phyloP scores from a whole-genome alignment of 192 early-diverging fungal species.

The Haplosporangium gracile region DNA sequence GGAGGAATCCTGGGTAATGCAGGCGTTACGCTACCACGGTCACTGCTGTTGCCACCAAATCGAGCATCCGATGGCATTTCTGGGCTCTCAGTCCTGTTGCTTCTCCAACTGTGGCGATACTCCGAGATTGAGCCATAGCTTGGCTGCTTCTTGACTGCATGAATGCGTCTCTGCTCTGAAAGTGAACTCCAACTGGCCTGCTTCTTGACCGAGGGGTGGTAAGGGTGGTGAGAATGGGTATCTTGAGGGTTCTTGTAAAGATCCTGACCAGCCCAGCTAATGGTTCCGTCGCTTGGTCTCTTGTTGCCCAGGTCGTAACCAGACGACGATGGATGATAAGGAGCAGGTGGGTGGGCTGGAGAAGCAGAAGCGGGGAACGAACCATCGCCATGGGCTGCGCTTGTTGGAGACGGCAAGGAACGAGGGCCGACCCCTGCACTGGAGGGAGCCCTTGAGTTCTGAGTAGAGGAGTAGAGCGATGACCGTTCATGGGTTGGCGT shows the following conservation, averaged over 20 bases:
- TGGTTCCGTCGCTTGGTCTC: slow-evolving; percentile 40
- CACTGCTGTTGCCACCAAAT: slow-evolving; percentile 15
- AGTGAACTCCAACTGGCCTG: slow-evolving; percentile 41
- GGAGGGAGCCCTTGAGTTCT: slow-evolving; percentile 3
- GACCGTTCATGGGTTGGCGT: slow-evolving; percentile 42
- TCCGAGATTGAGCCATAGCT: slow-evolving; percentile 46
- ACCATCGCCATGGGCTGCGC: slow-evolving; percentile 13
- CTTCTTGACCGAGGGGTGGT: slow-evolving; percentile 40
- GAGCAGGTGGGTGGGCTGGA: background rate
- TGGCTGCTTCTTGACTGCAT: slow-evolving; percentile 34
- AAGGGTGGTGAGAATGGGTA: slow-evolving; percentile 22
- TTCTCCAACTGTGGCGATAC: slow-evolving; percentile 25
- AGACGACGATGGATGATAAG: slow-evolving; percentile 6
- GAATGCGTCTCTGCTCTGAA: slow-evolving; percentile 33
- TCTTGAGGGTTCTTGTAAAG: slow-evolving; percentile 20
- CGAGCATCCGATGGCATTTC: slow-evolving; percentile 22
- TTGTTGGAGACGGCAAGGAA: slow-evolving; percentile 9
- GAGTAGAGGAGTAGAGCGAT: slow-evolving; percentile 21
- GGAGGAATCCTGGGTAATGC: slow-evolving; percentile 21
- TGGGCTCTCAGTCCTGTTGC: slow-evolving; percentile 24
- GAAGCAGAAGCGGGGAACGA: background rate
- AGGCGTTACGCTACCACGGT: background rate
- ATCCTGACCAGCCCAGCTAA: slow-evolving; percentile 20
- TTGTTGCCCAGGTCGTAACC: slow-evolving; percentile 35
- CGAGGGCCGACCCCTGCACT: slow-evolving; percentile 1